phyloP scores from a whole-genome alignment of 192 early-diverging fungal species.

The Coemansia sp. region DNA sequence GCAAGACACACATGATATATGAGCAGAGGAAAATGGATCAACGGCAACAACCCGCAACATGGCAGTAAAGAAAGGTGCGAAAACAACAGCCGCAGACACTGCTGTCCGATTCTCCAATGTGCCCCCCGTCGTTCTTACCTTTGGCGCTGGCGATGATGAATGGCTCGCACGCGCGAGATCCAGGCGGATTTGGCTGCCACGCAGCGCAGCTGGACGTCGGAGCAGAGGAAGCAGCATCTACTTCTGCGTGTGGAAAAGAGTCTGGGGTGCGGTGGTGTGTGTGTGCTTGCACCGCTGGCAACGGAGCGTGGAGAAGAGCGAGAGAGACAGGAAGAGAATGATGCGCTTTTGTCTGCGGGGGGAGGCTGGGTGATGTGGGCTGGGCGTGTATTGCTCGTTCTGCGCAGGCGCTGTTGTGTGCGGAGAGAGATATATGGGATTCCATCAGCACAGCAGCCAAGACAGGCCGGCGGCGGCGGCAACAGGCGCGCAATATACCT shows the following conservation, averaged over 20 bases:
- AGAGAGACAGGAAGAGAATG: no score
- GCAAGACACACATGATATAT: background rate
- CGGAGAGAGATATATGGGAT: background rate
- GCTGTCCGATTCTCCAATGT: background rate
- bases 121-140: background rate
- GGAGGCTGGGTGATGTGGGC: no score
- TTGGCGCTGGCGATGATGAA: constrained; percentile 11
- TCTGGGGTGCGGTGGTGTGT: no score
- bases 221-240: constrained; percentile 4
- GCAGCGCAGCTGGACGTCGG: constrained; percentile 2
- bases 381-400: no score
- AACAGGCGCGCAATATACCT: no score
- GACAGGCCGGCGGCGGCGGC: background rate
- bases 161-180: background rate
- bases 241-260: background rate
- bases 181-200: background rate
- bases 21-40: constrained; percentile 8
- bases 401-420: no score
- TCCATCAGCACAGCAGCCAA: background rate
- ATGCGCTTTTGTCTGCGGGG: no score
- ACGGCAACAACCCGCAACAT: background rate
- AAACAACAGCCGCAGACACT: background rate
- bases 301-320: no score
- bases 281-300: no score
- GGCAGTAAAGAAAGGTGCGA: background rate